phyloP scores from a whole-genome alignment of 305 asterid species.

The Euphrasia arctica region DNA sequence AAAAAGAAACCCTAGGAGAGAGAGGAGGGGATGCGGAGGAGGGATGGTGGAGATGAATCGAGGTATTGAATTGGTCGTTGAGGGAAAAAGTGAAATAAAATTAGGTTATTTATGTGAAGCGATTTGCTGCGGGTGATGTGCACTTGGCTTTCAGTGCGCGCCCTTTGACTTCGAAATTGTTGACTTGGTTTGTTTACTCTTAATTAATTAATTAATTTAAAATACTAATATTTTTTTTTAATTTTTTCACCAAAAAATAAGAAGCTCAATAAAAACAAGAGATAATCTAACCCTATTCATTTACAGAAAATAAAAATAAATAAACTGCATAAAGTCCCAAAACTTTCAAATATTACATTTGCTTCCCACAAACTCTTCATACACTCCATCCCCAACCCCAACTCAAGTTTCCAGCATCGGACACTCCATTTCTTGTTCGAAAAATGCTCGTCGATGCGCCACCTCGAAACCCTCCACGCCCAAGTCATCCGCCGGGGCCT shows the following conservation, averaged over 20 bases:
- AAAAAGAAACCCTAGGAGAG: constrained; percentile 13
- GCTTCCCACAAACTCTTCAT: constrained; percentile 4
- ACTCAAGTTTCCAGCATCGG: constrained; percentile 3
- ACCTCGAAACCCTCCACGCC: constrained; percentile 65
- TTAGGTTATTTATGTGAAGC: neutral
- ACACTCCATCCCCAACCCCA: constrained; percentile 19
- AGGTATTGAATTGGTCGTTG: constrained; percentile 15
- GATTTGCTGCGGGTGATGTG: constrained; percentile 26
- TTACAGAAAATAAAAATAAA: neutral
- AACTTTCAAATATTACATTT: neutral
- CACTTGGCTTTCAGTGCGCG: constrained; percentile 30
- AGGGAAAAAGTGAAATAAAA: constrained; percentile 23
- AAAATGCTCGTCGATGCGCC: constrained; percentile 47
- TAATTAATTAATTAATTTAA: too few species aligned
- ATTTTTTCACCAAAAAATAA: too few species aligned
- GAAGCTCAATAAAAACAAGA: too few species aligned
- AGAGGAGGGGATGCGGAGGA: constrained; percentile 1
- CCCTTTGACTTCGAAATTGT: constrained; percentile 18
- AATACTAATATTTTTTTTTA: too few species aligned
- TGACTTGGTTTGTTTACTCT: too few species aligned
- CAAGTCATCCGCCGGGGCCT: constrained; percentile 59
- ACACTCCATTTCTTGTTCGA: constrained; percentile 21
- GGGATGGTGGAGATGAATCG: constrained; percentile 20
- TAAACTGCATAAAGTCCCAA: constrained; percentile 26
- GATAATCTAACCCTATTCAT: too few species aligned